Base-by-base conservation (phyloP, 331 rosid species). In the Saraca asoca region DNA sequence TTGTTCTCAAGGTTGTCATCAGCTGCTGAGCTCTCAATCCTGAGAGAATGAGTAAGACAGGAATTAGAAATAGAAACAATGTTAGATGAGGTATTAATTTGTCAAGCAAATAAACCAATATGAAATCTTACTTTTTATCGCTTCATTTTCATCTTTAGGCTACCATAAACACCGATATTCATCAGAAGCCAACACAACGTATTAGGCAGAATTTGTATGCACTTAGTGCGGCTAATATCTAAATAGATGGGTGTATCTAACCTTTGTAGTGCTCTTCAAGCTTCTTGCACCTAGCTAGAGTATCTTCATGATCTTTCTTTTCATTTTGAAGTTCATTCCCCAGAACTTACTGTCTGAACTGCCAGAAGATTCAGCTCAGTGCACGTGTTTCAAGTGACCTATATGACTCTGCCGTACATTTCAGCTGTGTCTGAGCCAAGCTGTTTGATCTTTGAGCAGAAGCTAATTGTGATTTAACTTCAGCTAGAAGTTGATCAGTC, bases 391-490 rank as follows among this genome's bases (percentile, higher is more conserved):
- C 98, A 59, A 93, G 96, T 65, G 95, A 85, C 58, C 95, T 79
- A 73, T 93, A 93, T 0, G 98, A 93, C 74, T 93, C 97, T 55
- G 95, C 96, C 98, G 90, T 90, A 59, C 98, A 93, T 78, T 88
- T 93, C 51, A 93, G 85, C 87, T 93, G 98, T 1, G 98, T 93
- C 80, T 93, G 97, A 46, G 91, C 75, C 68, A 93, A 76, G 81
- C 96, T 81, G 81, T 87, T 93, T 38, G 98, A 84, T 20, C 82
- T 88, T 67, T 79, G 75, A 68, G 90, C 87, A 62, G 93, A 87
- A 64, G 91, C 83, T 74, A 93, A 75, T 16, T 88, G 91, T 70
- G 80, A 87, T 78, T 82, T 86, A 51, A 82, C 88, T 68, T 93
- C 98, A 41, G 86, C 85, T 50, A 93, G 84, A 79, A 85, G 96